phyloP scores from a whole-genome alignment of 179 eudicot species.

The Spinacia oleracea region DNA sequence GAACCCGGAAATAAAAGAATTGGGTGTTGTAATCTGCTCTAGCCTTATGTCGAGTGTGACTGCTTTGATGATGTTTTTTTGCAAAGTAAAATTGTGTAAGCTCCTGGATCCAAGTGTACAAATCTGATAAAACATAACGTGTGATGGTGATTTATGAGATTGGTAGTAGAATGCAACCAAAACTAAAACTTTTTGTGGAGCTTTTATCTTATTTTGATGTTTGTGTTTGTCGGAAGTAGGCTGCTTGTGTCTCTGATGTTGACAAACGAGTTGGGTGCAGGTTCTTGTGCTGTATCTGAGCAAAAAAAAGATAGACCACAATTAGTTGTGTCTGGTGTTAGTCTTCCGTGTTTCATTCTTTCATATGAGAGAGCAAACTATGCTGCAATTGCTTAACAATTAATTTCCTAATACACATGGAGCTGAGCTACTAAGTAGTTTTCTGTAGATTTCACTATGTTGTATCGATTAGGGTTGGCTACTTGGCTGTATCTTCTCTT shows the following conservation, averaged over 20 bases:
- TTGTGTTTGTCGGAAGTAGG: neutral
- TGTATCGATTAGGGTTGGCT: neutral
- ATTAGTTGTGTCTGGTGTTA: neutral
- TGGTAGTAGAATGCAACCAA: neutral
- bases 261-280: neutral
- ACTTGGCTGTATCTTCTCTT: neutral
- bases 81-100: neutral
- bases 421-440: neutral
- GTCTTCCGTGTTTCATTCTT: neutral
- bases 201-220: neutral
- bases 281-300: neutral
- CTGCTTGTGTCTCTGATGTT: neutral
- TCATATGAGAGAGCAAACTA: neutral
- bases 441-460: too few species aligned
- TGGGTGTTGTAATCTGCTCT: neutral
- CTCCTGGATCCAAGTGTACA: neutral
- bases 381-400: neutral
- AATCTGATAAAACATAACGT: neutral
- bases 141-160: neutral
- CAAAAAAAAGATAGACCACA: neutral
- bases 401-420: neutral
- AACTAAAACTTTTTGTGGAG: neutral
- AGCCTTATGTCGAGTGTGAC: neutral
- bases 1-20: neutral
- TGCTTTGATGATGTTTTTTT: neutral